Conservation (phyloP, 345 rosid species). For the Camelina sativa region DNA sequence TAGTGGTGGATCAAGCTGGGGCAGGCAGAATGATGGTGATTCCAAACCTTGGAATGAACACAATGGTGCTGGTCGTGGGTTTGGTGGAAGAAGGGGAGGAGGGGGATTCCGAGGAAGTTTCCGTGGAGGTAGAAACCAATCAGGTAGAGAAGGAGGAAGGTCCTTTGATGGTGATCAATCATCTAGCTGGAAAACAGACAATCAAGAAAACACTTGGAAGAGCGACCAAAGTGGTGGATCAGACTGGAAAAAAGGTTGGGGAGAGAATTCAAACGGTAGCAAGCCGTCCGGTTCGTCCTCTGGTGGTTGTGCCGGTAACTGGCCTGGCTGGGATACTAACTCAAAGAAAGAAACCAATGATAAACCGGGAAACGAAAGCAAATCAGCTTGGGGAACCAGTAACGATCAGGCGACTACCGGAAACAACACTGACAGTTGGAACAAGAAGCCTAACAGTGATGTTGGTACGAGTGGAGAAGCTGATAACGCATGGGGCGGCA, state of each 20-base stretch:
- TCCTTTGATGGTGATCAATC: constrained; percentile 40
- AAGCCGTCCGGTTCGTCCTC: constrained; percentile 29
- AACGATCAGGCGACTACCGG: constrained; percentile 19
- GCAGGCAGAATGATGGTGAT: constrained; percentile 19
- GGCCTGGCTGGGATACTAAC: constrained; percentile 37
- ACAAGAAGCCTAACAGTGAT: constrained; percentile 24
- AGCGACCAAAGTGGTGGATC: constrained; percentile 40
- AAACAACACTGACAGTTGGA: constrained; percentile 37
- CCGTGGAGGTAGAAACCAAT: constrained; percentile 45
- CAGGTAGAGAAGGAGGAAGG: constrained; percentile 40
- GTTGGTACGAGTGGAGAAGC: constrained; percentile 22
- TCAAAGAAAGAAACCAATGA: constrained; percentile 33
- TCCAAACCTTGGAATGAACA: constrained; percentile 31
- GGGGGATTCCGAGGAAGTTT: constrained; percentile 47
- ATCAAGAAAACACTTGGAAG: constrained; percentile 39
- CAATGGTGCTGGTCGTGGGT: constrained; percentile 48
- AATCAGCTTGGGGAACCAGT: constrained; percentile 39
- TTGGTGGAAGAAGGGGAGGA: constrained; percentile 43
- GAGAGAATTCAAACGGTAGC: constrained; percentile 30
- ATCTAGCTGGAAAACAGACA: constrained; percentile 42
- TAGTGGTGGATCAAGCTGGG: constrained; percentile 35
- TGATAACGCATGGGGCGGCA: constrained; percentile 31
- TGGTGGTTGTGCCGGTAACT: constrained; percentile 28
- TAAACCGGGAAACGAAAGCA: constrained; percentile 25
- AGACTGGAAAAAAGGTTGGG: constrained; percentile 42